Evolutionary conservation across 2,329 filamentous ascomycete genomes (phyloP).

Genomic region (Sporothrix globosa): DNA sequence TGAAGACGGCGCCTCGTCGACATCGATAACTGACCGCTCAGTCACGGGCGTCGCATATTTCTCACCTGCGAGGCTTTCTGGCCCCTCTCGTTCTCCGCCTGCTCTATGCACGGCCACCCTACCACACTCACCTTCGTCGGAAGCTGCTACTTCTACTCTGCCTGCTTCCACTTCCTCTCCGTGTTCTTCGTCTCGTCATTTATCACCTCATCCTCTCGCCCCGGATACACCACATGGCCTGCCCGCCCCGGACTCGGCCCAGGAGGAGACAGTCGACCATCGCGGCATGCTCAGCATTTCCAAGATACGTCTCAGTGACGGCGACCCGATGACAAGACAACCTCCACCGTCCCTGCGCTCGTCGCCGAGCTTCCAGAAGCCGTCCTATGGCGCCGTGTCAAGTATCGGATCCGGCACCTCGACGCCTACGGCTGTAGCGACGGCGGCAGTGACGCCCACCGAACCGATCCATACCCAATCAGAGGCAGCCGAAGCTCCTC

Average conservation of each 20-base stretch:
- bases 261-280: constrained; percentile 30
- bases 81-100: constrained; percentile 25
- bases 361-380: constrained; percentile 41
- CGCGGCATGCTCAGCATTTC: constrained; percentile 32
- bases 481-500: neutral
- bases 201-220: neutral
- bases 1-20: neutral
- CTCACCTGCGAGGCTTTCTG: constrained; percentile 15
- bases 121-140: constrained; percentile 6
- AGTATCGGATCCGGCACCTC: neutral
- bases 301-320: constrained; percentile 31
- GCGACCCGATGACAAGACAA: constrained; percentile 39
- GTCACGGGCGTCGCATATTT: constrained; percentile 11
- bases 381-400: constrained; percentile 44
- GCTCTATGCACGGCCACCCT: constrained; percentile 1
- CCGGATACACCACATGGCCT: constrained; percentile 29
- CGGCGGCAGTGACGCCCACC: neutral
- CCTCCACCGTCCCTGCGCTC: constrained; percentile 41
- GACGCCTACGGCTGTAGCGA: neutral
- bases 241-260: constrained; percentile 13
- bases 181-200: neutral
- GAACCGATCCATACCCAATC: neutral
- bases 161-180: neutral
- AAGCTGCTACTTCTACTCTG: constrained; percentile 1
- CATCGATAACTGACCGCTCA: constrained; percentile 4